phyloP scores from a whole-genome alignment of 2,329 filamentous ascomycete species.

The Leptosphaerulina australis region DNA sequence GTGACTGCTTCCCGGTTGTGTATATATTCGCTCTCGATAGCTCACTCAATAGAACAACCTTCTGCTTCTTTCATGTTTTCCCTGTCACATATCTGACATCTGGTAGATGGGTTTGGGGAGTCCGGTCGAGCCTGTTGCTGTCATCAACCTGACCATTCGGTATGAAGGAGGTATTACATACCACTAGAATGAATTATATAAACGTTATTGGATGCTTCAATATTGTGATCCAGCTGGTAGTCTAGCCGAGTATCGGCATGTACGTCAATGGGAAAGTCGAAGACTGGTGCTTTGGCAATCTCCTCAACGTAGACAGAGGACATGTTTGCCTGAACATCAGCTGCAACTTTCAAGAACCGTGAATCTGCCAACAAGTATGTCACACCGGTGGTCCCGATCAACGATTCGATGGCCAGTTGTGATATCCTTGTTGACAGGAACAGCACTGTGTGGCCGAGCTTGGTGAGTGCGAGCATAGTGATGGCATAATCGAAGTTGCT shows the following conservation, averaged over 20 bases:
- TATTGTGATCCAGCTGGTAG: slow-evolving; percentile 26
- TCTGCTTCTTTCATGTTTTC: too few species aligned
- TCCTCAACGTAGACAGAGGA: slow-evolving; percentile 17
- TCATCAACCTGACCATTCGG: not conserved
- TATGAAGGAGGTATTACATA: not conserved
- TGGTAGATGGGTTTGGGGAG: slow-evolving; percentile 68
- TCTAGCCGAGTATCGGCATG: slow-evolving; percentile 35
- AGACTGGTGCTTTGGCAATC: slow-evolving; percentile 22
- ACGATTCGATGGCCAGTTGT: slow-evolving; percentile 56
- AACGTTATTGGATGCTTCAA: slow-evolving; percentile 28
- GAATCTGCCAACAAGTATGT: slow-evolving; percentile 30
- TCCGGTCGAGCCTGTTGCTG: slow-evolving; percentile 58
- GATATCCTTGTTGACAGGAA: slow-evolving; percentile 63
- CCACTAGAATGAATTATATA: slow-evolving; percentile 38
- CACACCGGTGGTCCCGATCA: slow-evolving; percentile 42
- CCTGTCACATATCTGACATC: too few species aligned
- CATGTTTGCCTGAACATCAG: slow-evolving; percentile 18
- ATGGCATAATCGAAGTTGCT: slow-evolving; percentile 63
- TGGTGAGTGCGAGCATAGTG: slow-evolving; percentile 60
- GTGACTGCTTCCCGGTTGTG: too few species aligned
- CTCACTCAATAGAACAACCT: too few species aligned
- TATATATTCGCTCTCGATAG: too few species aligned
- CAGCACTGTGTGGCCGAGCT: slow-evolving; percentile 62
- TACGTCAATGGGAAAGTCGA: slow-evolving; percentile 33
- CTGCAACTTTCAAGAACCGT: slow-evolving; percentile 45